These are phyloP conservation scores for Teratosphaeria epicoccoides DNA, from an alignment of 2,329 filamentous ascomycete species.

Conservation along the genomic window DNA sequence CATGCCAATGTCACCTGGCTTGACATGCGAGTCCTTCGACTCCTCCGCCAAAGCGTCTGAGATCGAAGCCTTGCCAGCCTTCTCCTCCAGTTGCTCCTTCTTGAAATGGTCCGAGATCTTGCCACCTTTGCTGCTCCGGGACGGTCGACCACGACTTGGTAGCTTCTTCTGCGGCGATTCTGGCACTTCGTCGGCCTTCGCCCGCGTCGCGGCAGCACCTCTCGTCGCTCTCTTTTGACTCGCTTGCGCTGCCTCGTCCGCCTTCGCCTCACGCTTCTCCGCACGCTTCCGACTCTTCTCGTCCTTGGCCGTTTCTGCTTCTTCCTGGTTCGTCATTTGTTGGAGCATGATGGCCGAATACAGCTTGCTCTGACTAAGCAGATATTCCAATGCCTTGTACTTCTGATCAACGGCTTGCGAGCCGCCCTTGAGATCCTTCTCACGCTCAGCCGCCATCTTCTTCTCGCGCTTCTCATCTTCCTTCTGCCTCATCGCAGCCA, in stretches of 20 bases:
- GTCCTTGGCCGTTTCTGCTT: constrained; percentile 36
- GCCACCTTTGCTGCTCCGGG: constrained; percentile 27
- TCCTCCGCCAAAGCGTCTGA: constrained; percentile 49
- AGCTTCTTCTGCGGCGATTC: constrained; percentile 14
- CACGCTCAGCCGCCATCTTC: constrained; percentile 34
- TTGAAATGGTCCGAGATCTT: constrained; percentile 52
- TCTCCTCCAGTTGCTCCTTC: constrained; percentile 46
- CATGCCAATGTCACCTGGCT: constrained; percentile 50
- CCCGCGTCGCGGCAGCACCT: constrained; percentile 16
- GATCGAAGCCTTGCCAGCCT: constrained; percentile 43
- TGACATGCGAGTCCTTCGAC: constrained; percentile 46
- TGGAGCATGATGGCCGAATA: constrained; percentile 43
- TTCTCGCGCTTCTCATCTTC: constrained; percentile 36
- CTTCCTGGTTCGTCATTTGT: constrained; percentile 43
- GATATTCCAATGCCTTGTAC: constrained; percentile 42
- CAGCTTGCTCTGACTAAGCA: constrained; percentile 43
- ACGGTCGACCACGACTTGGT: constrained; percentile 21
- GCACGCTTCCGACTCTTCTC: constrained; percentile 35
- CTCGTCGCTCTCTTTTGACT: constrained; percentile 39
- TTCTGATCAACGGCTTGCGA: constrained; percentile 38
- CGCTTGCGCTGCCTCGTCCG: constrained; percentile 36
- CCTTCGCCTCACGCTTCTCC: constrained; percentile 36
- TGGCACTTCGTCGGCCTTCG: constrained; percentile 13
- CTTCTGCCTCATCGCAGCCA: constrained; percentile 33
- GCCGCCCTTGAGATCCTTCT: constrained; percentile 37